Evolutionary conservation across 2,329 filamentous ascomycete genomes (phyloP), one percentile per base, ranked within the genome.

Genomic region (Colletotrichum incanum): DNA sequence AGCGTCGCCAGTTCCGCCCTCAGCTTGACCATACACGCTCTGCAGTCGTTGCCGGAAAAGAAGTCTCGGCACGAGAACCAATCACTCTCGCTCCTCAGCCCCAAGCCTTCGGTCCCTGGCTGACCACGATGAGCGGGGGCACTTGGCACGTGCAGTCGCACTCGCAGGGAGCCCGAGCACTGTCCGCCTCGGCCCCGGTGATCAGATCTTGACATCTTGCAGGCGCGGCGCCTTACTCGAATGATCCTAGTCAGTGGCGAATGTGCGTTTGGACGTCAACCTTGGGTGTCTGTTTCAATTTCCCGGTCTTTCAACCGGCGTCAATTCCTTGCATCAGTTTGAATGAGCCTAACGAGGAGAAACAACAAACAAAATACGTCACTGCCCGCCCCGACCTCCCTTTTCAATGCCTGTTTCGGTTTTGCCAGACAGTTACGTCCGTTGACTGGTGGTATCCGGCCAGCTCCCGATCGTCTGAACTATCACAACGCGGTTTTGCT

Each of bases 191-290:
- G 68, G 58, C 65, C 43, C 34, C 31, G 26, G 41, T 8, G 31
- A 37, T 56, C 26, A 20, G 58, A 47, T 63, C 65, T 59, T 47
- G 43, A 54, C n/a, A 31, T 49, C 47, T 43, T 60, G 34, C 65
- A 54, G 58, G n/a, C 43, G 39, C 58, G 43, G n/a, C 37, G 18
- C 69, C 37, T 49, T 37, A 20, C 58, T 68, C 20, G 9, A 64
- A 63, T 28, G 18, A 52, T 18, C 23, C 59, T 65, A 69, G 54
- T 54, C 31, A 59, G 59, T 64, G 59, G 52, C 31, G 39, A 69
- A 34, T 14, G 50, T 52, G 45, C 52, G 41, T 59, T 64, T 43
- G 39, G 12, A 62, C 43, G 50, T 68, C 56, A n/a, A 37, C 37
- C 52, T 31, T 14, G 8, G 45, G 1, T 6, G 26, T 1, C n/a